Evolutionary conservation across 768 basidiomycete genomes (phyloP).

Genomic region (Tephrocybe sp.): DNA sequence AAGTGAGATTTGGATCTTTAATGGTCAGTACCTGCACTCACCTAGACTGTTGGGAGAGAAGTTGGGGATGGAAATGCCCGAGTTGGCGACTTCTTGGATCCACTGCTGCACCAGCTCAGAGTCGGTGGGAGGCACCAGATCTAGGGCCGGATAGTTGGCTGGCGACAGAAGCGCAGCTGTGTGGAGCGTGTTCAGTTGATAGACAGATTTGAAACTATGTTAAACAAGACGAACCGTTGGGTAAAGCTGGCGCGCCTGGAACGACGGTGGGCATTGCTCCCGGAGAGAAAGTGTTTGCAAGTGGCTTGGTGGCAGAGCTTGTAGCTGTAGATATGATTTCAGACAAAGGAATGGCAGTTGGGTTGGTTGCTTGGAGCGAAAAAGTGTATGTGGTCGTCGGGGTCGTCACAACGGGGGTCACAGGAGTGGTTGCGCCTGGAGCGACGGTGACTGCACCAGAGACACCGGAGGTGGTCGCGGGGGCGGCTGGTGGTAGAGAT

Average conservation of each 20-base stretch:
- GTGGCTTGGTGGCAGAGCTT: constrained; percentile 41
- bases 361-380: constrained; percentile 50
- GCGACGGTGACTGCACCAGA: neutral
- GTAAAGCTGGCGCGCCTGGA: constrained; percentile 58
- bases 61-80: constrained; percentile 60
- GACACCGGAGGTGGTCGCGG: constrained; percentile 8
- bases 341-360: constrained; percentile 59
- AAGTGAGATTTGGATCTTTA: constrained; percentile 2
- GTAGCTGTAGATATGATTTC: constrained; percentile 44
- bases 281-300: constrained; percentile 46
- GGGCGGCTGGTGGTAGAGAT: constrained; percentile 6
- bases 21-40: constrained; percentile 19
- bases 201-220: neutral
- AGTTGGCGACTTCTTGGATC: constrained; percentile 59
- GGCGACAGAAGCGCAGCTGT: constrained; percentile 45
- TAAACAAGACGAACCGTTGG: constrained; percentile 41
- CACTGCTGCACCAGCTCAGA: constrained; percentile 67
- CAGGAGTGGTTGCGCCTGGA: constrained; percentile 16
- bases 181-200: neutral
- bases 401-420: constrained; percentile 16
- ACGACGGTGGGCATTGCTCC: constrained; percentile 53
- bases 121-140: constrained; percentile 58
- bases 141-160: constrained; percentile 66
- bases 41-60: constrained; percentile 43
- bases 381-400: constrained; percentile 40